These are phyloP conservation scores for Candida rishiriensis DNA, from an alignment of 805 yeast genomes.

Conservation along the genomic window DNA sequence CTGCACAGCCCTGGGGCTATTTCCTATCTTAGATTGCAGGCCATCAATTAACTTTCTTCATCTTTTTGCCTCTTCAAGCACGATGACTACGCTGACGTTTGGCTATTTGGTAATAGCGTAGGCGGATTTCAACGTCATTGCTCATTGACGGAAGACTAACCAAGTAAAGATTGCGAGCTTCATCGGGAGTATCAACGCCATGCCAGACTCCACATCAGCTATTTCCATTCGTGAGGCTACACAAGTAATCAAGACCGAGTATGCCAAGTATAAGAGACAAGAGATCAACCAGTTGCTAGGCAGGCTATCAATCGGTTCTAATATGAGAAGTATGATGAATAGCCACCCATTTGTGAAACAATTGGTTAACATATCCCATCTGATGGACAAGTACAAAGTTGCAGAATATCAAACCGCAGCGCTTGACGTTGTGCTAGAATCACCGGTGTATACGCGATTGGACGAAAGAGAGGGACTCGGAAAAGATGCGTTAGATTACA, in stretches of 20 bases:
- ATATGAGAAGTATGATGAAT: slow-evolving; percentile 1
- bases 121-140: too few relatives aligned
- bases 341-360: slow-evolving; percentile 10
- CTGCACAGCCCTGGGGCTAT: too few relatives aligned
- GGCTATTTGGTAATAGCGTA: too few relatives aligned
- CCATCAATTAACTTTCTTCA: too few relatives aligned
- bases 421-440: slow-evolving; percentile 58
- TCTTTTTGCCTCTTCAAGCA: too few relatives aligned
- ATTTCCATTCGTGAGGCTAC: slow-evolving; percentile 2
- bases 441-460: slow-evolving; percentile 53
- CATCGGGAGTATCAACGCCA: neutral
- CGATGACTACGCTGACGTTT: too few relatives aligned
- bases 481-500: slow-evolving; percentile 33
- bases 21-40: too few relatives aligned
- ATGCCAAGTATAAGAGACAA: slow-evolving; percentile 7
- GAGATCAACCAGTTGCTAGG: slow-evolving; percentile 1
- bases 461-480: slow-evolving; percentile 7
- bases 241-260: slow-evolving; percentile 4
- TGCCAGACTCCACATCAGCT: neutral
- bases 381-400: slow-evolving; percentile 37
- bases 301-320: neutral
- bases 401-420: slow-evolving; percentile 48
- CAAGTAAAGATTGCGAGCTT: too few relatives aligned
- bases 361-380: slow-evolving; percentile 7
- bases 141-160: too few relatives aligned